These are phyloP conservation scores for Arabis alpina DNA, from an alignment of 345 rosid genomes.

Conservation along the genomic window DNA sequence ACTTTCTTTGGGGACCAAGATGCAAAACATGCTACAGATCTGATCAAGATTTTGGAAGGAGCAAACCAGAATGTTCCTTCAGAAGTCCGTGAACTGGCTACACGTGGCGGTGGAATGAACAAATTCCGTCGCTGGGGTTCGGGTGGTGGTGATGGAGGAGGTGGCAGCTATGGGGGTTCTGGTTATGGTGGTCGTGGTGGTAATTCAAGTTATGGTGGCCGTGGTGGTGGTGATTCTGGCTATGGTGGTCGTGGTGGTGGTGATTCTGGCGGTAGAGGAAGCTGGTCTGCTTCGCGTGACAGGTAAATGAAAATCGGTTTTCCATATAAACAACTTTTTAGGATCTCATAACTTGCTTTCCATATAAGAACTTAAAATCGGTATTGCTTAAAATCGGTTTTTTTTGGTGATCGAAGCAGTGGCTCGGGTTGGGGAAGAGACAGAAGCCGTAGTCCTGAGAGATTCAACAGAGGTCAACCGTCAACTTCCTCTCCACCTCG, in stretches of 20 bases:
- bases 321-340: neutral
- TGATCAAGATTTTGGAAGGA: constrained; percentile 87
- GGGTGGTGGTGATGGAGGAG: constrained; percentile 61
- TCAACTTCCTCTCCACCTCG: constrained; percentile 37
- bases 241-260: constrained; percentile 58
- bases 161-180: constrained; percentile 41
- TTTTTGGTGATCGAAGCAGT: constrained; percentile 41
- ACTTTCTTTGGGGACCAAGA: constrained; percentile 92
- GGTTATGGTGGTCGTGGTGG: constrained; percentile 58
- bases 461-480: constrained; percentile 36
- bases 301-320: constrained; percentile 48
- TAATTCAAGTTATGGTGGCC: constrained; percentile 43
- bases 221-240: constrained; percentile 58
- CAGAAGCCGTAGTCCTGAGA: constrained; percentile 66
- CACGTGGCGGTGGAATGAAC: constrained; percentile 70
- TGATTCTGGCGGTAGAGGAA: constrained; percentile 50
- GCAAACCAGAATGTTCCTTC: constrained; percentile 85
- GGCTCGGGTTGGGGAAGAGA: constrained; percentile 55
- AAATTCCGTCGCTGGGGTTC: constrained; percentile 81
- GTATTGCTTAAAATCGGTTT: neutral
- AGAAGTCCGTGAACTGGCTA: constrained; percentile 81
- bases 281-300: constrained; percentile 60
- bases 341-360: neutral
- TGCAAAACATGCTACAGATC: constrained; percentile 81
- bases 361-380: neutral